These are phyloP conservation scores for Corynespora cassiicola DNA, from an alignment of 2,329 filamentous ascomycete species.

Conservation along the genomic window DNA sequence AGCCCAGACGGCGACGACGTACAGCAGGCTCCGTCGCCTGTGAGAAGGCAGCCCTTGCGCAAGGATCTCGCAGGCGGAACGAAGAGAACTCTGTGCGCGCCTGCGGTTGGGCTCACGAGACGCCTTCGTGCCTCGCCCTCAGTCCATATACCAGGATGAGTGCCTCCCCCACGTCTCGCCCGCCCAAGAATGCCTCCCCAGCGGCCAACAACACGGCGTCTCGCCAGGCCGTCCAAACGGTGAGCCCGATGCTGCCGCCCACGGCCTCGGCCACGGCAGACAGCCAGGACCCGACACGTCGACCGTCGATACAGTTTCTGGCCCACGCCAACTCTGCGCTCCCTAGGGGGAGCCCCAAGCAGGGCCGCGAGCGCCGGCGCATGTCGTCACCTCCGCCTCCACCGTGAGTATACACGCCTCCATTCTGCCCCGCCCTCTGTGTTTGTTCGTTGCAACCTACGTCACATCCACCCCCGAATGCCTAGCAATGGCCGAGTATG, in stretches of 20 bases:
- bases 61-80: conserved; percentile 22
- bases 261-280: conserved; percentile 20
- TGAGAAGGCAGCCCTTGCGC: conserved; percentile 32
- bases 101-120: conserved; percentile 24
- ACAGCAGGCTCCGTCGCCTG: conserved; percentile 31
- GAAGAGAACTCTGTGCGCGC: conserved; percentile 20
- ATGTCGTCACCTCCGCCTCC: conserved; percentile 50
- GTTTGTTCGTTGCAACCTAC: too few species aligned
- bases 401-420: conserved; percentile 41
- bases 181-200: conserved; percentile 35
- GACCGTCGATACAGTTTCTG: conserved; percentile 48
- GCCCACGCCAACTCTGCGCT: conserved; percentile 37
- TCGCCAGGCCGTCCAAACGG: conserved; percentile 22
- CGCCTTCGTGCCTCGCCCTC: conserved; percentile 24
- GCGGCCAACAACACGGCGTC: conserved; percentile 19
- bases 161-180: conserved; percentile 37
- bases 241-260: conserved; percentile 34
- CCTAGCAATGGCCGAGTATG: conserved; percentile 33
- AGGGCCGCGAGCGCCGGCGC: conserved; percentile 37
- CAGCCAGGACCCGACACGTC: conserved; percentile 35
- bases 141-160: conserved; percentile 36
- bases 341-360: conserved; percentile 40
- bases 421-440: conserved; percentile 9
- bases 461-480: too few species aligned
- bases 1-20: conserved; percentile 24